Base-by-base conservation (phyloP, 2,329 filamentous ascomycete species). In the Aspergillus arachidicola region DNA sequence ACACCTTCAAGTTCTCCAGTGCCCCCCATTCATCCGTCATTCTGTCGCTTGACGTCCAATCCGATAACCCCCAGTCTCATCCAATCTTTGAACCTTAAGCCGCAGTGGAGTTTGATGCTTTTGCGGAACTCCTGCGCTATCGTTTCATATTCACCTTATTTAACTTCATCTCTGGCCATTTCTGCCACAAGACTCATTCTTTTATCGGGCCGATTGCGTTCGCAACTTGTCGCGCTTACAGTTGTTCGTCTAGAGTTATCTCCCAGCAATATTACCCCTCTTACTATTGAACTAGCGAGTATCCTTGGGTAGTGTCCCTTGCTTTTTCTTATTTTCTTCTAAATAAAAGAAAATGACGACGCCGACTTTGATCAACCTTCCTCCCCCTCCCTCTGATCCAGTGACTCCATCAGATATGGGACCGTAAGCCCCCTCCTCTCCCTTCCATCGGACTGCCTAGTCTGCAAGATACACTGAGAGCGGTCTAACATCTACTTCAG, bases 351-450 rank as follows among this genome's bases (percentile, higher is more conserved):
- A 21, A 41, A 77, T 77, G 76, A 71, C 77, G 61, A 78, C 85
- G 67, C 90, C 89, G 26, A 94, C 90, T 64, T 80, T 94, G 66
- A 94, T 94, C 83, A 93, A 94, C 76, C 86, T 96, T 64, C 93
- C 93, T 51, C 91, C 92, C 65, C 90, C 92, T 62, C 88, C 90
- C 23, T 94, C 92, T 41, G 91, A 92, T 66, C 90, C 92, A 60
- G 91, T 92, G 68, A 97, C 93, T 26, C 94, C 93, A 36, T 94
- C 91, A 59, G 94, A 97, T 73, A 90, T 92, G 80, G 82, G 82
- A 64, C 94, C 94, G 92, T 96, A 85, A 82, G 91, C 84, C 48
- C 84, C 48, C 55, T 56, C 60, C 57, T 36, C 57, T 57, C 59
- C 56, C 56, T 57, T 68, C 57, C 57, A 43, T 60, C 62, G 57